Evolutionary conservation across 345 rosid genomes (phyloP).

Genomic region (Capsella bursapastoris): DNA sequence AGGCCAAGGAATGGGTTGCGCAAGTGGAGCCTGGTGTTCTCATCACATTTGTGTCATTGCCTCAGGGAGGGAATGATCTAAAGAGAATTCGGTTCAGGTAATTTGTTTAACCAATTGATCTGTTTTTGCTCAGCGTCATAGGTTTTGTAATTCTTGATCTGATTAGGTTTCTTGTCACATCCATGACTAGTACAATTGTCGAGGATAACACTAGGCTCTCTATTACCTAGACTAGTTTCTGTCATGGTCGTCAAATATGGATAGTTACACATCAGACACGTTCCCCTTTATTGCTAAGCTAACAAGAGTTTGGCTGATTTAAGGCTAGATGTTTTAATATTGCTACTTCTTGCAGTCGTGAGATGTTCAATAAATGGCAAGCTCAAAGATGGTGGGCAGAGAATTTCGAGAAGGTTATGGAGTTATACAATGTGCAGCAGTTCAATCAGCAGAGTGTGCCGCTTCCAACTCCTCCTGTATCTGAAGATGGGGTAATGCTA

Average conservation of each 20-base stretch:
- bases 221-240: background rate
- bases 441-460: constrained; percentile 73
- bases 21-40: constrained; percentile 98
- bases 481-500: constrained; percentile 73
- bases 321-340: background rate
- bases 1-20: constrained; percentile 94
- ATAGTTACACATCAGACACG: background rate
- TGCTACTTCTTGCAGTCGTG: constrained; percentile 62
- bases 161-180: constrained; percentile 2
- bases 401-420: constrained; percentile 89
- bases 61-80: constrained; percentile 87
- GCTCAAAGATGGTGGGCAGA: constrained; percentile 97
- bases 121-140: background rate
- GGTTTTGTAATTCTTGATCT: background rate
- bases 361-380: constrained; percentile 92
- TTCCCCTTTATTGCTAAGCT: background rate
- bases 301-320: background rate
- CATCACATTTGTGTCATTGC: constrained; percentile 82
- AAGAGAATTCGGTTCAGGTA: constrained; percentile 94
- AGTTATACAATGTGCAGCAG: constrained; percentile 81
- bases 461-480: constrained; percentile 66
- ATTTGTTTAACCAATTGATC: background rate
- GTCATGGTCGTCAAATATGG: background rate
- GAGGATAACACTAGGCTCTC: background rate
- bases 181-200: background rate